phyloP scores from a whole-genome alignment of 2,329 filamentous ascomycete species.

The Pseudonectria foliicola region DNA sequence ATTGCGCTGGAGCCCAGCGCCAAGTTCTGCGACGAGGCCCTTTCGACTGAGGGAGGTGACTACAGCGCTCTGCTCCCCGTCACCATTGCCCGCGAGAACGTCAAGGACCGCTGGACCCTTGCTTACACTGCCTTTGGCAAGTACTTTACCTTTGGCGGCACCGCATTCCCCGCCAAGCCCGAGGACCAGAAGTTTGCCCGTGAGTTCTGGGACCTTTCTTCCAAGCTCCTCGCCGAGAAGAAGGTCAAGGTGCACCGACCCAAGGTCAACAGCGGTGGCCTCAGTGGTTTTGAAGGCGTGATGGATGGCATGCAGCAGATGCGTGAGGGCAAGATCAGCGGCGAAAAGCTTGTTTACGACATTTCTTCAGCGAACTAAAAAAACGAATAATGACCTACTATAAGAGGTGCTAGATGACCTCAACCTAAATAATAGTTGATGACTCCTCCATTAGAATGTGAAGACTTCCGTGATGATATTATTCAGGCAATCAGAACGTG shows the following conservation, averaged over 20 bases:
- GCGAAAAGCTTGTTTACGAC: conserved; percentile 38
- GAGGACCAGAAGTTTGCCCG: conserved; percentile 30
- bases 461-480: no score
- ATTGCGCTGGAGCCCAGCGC: conserved; percentile 5
- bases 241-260: conserved; percentile 30
- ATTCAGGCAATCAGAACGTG: no score
- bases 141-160: conserved; percentile 20
- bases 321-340: conserved; percentile 29
- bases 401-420: no score
- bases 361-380: neutral
- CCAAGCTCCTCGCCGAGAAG: conserved; percentile 27
- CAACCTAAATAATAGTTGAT: no score
- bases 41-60: conserved; percentile 25
- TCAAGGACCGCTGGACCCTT: conserved; percentile 30
- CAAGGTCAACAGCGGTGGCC: conserved; percentile 21
- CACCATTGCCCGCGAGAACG: conserved; percentile 24
- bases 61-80: conserved; percentile 35
- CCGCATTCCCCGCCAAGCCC: conserved; percentile 13
- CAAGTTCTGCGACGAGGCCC: conserved; percentile 24
- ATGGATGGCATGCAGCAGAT: conserved; percentile 28
- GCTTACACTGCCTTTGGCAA: conserved; percentile 36
- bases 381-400: neutral
- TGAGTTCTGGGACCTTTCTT: conserved; percentile 30
- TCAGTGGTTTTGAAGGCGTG: conserved; percentile 23
- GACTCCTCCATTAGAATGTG: no score